Conservation (phyloP, 805 yeast species). For the Kuraishia piskuri region DNA sequence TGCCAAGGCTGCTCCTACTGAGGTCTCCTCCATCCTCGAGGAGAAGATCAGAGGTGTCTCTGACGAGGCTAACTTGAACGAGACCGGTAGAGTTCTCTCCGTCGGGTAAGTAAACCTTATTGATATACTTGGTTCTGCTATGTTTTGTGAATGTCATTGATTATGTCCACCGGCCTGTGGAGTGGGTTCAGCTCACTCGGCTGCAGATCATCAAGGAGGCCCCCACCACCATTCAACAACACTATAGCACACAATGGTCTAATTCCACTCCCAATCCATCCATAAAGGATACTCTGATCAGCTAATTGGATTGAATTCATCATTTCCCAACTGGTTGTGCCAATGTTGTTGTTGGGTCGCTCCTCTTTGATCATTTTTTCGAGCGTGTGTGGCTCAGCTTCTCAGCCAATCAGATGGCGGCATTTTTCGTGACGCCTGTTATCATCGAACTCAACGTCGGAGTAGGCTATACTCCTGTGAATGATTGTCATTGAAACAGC, state of each 20-base stretch:
- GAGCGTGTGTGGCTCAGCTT: constrained; percentile 3
- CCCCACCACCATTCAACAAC: neutral
- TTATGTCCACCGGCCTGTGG: neutral
- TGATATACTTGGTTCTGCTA: neutral
- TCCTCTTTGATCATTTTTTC: neutral
- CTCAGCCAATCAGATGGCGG: constrained; percentile 16
- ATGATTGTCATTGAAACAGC: too few relatives aligned
- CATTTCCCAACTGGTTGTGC: neutral
- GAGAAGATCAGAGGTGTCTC: constrained; percentile 99
- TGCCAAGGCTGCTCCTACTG: constrained; percentile 98
- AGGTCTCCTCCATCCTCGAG: constrained; percentile 97
- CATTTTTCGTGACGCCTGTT: constrained; percentile 18
- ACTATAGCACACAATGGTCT: neutral
- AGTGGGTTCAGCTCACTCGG: neutral
- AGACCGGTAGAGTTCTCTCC: constrained; percentile 98
- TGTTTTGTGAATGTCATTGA: neutral
- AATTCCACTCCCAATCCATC: neutral
- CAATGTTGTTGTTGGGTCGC: neutral
- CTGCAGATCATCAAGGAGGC: neutral
- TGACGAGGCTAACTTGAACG: constrained; percentile 94
- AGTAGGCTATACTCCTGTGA: neutral
- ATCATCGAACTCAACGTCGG: neutral
- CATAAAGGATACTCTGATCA: neutral
- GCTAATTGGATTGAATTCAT: neutral
- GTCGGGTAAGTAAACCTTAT: constrained; percentile 66